A percentile compares a stretch with the other conserved stretches of the same genome.
These are phyloP conservation scores for Phialemoniopsis sp. DNA, from an alignment of 2,329 filamentous ascomycete genomes.

Conservation along the genomic window DNA sequence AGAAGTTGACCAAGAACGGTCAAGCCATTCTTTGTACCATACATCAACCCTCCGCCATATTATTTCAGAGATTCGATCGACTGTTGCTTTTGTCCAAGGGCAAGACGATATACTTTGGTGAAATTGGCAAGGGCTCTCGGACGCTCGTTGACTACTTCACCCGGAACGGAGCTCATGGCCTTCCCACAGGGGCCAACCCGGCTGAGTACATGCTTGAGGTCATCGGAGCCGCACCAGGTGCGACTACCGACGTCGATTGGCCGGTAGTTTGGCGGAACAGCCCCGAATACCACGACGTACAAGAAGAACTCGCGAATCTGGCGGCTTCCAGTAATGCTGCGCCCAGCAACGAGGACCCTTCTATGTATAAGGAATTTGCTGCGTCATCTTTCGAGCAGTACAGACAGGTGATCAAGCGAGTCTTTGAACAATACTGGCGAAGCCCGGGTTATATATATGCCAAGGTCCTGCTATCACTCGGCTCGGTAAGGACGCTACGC, in stretches of 20 bases:
- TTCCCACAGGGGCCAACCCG: slow-evolving; percentile 52
- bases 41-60: slow-evolving; percentile 37
- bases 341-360: too few relatives aligned
- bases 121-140: slow-evolving; percentile 44
- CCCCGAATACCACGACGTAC: slow-evolving; percentile 20
- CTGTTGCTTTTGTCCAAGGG: slow-evolving; percentile 56
- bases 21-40: slow-evolving; percentile 41
- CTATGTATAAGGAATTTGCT: too few relatives aligned
- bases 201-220: slow-evolving; percentile 60
- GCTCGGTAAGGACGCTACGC: too few relatives aligned
- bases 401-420: slow-evolving; percentile 54
- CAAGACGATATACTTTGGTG: slow-evolving; percentile 64
- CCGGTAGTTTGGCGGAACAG: slow-evolving; percentile 28
- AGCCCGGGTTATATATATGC: slow-evolving; percentile 72
- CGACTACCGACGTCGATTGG: slow-evolving; percentile 30
- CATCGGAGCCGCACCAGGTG: too few relatives aligned
- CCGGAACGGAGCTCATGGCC: slow-evolving; percentile 45
- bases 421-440: slow-evolving; percentile 77
- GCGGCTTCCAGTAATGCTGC: too few relatives aligned
- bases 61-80: slow-evolving; percentile 44
- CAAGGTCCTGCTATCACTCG: slow-evolving; percentile 60
- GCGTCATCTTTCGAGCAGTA: too few relatives aligned
- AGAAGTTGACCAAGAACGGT: slow-evolving; percentile 50
- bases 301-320: slow-evolving; percentile 25
- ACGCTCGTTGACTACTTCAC: slow-evolving; percentile 45